These are phyloP conservation scores for Cyclotella baltica DNA, from an alignment of 108 stramenopile species.

Conservation along the genomic window DNA sequence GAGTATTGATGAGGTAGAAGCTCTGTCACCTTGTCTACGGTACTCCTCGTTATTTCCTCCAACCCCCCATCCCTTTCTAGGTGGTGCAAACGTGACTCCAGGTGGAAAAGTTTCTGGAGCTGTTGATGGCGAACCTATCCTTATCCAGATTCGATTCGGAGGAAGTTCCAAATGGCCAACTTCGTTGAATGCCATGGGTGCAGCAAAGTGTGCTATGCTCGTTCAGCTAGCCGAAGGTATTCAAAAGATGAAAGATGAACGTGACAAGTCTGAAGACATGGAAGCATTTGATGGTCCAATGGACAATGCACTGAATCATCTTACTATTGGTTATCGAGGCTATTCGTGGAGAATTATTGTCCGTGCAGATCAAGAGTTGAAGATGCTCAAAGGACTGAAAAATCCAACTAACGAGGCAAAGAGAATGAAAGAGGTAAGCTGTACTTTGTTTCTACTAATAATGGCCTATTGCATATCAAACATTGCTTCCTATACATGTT, in stretches of 20 bases:
- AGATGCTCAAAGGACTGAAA: slow-evolving; percentile 60
- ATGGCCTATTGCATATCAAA: not conserved
- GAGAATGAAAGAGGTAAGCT: slow-evolving; percentile 41
- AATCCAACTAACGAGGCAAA: slow-evolving; percentile 69
- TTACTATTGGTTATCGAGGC: slow-evolving; percentile 77
- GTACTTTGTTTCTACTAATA: not conserved
- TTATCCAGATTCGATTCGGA: slow-evolving; percentile 81
- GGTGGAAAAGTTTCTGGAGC: slow-evolving; percentile 67
- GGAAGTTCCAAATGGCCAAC: slow-evolving; percentile 86
- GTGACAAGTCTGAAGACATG: slow-evolving; percentile 15
- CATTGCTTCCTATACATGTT: not conserved
- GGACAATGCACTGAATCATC: slow-evolving; percentile 64
- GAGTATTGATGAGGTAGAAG: slow-evolving; percentile 83
- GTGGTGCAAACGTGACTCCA: slow-evolving; percentile 37
- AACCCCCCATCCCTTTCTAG: slow-evolving; percentile 77
- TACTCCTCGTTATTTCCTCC: slow-evolving; percentile 85
- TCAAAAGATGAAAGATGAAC: slow-evolving; percentile 61
- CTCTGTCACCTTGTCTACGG: slow-evolving; percentile 75
- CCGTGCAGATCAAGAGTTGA: slow-evolving; percentile 84
- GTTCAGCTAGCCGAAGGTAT: slow-evolving; percentile 81
- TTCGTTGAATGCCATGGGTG: slow-evolving; percentile 84
- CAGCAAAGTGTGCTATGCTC: slow-evolving; percentile 91
- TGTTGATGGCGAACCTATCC: slow-evolving; percentile 62
- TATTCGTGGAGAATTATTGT: slow-evolving; percentile 82
- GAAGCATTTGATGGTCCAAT: slow-evolving; percentile 66